Base-by-base conservation (phyloP, 257 asterid species). In the Primulina tabacum region DNA sequence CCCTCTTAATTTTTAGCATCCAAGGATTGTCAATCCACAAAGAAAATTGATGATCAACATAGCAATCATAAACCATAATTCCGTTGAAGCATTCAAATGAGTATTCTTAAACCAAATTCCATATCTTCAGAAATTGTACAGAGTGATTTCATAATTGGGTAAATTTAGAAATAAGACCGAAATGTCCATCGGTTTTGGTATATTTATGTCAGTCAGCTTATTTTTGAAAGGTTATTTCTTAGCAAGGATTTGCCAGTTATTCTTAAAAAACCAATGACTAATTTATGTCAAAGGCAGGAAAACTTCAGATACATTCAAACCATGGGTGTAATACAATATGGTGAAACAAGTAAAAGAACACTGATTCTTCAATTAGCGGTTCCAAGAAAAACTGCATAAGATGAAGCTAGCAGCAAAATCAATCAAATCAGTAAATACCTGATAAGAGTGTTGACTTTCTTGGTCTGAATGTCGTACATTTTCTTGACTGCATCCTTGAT, bases 401-500 rank as follows among this genome's bases (percentile, higher is more conserved):
- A 5, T 16, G 3, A 14, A 16, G 57, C 21, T 16, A 16, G 7
- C 21, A 17, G 56, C 8, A 17, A 50, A 62, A 40, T 6, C 6
- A 58, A 8, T 1, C 38, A 56, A 8, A 18, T 6, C 37, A 0
- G 10, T 20, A 24, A 33, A 20, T 79, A 84, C 89, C 87, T 77
- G 85, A 82, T 80, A 52, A 84, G 84, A 0, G 89, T 84, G 78
- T 84, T 82, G 40, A 82, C 82, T 63, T 80, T 82, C 82, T 79
- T 84, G 59, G 79, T 69, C 78, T 77, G 87, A 35, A 82, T 82
- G 65, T 79, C 87, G 4, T 84, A 84, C 85, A 84, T 81, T 34
- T 84, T 84, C 85, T 81, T 84, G 32, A 81, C 85, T 0, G 86
- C 86, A 72, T 64, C 83, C 82, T 79, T 84, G 65, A 84, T 82